Conservation (phyloP, 164 flowering plant species). For the Litsea cubeba region DNA sequence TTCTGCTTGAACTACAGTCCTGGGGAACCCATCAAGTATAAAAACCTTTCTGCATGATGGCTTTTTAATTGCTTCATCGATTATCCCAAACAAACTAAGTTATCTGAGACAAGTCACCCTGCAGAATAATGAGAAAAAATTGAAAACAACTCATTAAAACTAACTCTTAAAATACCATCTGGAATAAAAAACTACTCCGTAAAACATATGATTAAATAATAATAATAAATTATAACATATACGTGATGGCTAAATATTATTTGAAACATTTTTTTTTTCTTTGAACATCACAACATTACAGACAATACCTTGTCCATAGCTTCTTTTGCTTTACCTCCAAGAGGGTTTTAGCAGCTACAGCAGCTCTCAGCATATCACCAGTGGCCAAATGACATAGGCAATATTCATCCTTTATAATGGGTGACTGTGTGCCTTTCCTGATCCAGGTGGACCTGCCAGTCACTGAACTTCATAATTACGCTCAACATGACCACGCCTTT, state of each 20-base stretch:
- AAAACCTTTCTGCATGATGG: slow-evolving; percentile 95
- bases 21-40: slow-evolving; percentile 96
- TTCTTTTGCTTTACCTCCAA: slow-evolving; percentile 91
- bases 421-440: slow-evolving; percentile 98
- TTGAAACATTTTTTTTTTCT: not conserved
- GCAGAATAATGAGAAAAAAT: slow-evolving; percentile 16
- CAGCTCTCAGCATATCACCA: slow-evolving; percentile 98
- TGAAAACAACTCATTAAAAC: slow-evolving; percentile 4
- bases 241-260: not conserved
- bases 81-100: slow-evolving; percentile 91
- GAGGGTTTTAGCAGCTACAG: slow-evolving; percentile 92
- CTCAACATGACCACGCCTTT: not conserved
- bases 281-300: not conserved
- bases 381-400: slow-evolving; percentile 98
- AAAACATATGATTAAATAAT: not conserved
- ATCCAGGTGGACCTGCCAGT: slow-evolving; percentile 94
- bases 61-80: slow-evolving; percentile 85
- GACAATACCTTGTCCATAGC: slow-evolving; percentile 83
- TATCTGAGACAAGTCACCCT: slow-evolving; percentile 98
- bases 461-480: slow-evolving; percentile 15
- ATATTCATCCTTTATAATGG: slow-evolving; percentile 90
- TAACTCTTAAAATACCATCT: not conserved
- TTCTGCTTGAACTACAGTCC: slow-evolving; percentile 89
- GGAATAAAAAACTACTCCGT: not conserved
- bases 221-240: not conserved